Conservation (phyloP, 1,284 basidiomycete species). For the Nidula niveotomentosa region DNA sequence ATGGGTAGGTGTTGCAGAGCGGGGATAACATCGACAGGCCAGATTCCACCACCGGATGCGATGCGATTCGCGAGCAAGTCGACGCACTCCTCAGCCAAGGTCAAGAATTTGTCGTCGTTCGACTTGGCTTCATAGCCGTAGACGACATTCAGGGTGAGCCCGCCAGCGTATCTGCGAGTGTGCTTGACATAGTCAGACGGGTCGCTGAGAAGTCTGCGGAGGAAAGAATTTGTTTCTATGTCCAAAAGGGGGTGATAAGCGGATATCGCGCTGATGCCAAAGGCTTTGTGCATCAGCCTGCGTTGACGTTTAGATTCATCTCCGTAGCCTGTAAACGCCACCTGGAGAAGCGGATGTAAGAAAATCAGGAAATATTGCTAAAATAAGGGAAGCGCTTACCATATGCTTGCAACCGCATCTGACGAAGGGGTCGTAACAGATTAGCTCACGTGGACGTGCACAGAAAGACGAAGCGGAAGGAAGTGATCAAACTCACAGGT, state of each 20-base stretch:
- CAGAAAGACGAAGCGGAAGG: neutral
- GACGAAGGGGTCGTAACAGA: neutral
- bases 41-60: slow-evolving; percentile 62
- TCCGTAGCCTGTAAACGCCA: slow-evolving; percentile 68
- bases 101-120: slow-evolving; percentile 54
- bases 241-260: slow-evolving; percentile 59
- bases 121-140: slow-evolving; percentile 62
- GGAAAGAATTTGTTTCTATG: slow-evolving; percentile 49
- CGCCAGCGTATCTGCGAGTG: slow-evolving; percentile 56
- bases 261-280: slow-evolving; percentile 49
- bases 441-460: neutral
- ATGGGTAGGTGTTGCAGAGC: slow-evolving; percentile 24
- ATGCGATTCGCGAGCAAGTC: slow-evolving; percentile 59
- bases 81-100: slow-evolving; percentile 61
- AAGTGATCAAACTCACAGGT: slow-evolving; percentile 30
- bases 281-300: slow-evolving; percentile 61
- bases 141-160: slow-evolving; percentile 58
- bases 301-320: slow-evolving; percentile 64
- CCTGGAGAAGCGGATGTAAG: slow-evolving; percentile 26
- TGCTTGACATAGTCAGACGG: slow-evolving; percentile 41
- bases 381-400: slow-evolving; percentile 29
- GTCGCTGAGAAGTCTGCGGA: slow-evolving; percentile 42
- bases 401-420: slow-evolving; percentile 72
- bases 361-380: slow-evolving; percentile 4
- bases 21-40: slow-evolving; percentile 68